These are phyloP conservation scores for Pseudocohnilembus persalinus DNA, from an alignment of 169 alveolate species.

Conservation along the genomic window DNA sequence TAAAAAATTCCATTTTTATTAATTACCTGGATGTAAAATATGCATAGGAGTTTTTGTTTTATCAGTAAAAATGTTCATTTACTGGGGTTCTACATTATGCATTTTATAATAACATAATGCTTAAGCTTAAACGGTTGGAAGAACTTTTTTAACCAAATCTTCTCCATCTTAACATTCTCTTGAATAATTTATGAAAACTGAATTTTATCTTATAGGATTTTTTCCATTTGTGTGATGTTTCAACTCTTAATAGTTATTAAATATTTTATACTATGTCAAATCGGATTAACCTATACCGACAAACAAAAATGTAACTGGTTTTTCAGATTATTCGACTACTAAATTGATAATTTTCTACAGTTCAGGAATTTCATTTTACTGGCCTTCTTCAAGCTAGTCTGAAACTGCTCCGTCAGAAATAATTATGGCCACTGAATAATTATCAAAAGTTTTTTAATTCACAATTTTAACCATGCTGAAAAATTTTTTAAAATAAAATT, in stretches of 20 bases:
- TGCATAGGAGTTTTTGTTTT: neutral
- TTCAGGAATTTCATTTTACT: neutral
- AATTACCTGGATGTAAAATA: neutral
- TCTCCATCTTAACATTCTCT: neutral
- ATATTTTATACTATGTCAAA: neutral
- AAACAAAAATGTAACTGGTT: neutral
- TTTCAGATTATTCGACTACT: neutral
- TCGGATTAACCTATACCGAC: neutral
- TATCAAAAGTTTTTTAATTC: neutral
- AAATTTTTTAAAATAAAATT: too few species aligned
- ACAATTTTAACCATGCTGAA: neutral
- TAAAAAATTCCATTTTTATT: too few species aligned
- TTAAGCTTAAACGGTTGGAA: neutral
- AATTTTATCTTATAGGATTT: neutral
- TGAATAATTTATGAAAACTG: neutral
- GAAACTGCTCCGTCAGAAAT: neutral
- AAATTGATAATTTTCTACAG: too few species aligned
- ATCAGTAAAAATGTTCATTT: neutral
- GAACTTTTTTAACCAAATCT: neutral
- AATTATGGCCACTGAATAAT: neutral
- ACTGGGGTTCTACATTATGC: neutral
- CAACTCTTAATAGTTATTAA: too few species aligned
- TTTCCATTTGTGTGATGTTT: neutral
- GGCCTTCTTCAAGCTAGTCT: neutral
- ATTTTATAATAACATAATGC: too few species aligned